A percentile compares a stretch with the other conserved stretches of the same genome.
Evolutionary conservation across 768 basidiomycete species (phyloP).

Genomic region (Cyclocybe cylindracea): DNA sequence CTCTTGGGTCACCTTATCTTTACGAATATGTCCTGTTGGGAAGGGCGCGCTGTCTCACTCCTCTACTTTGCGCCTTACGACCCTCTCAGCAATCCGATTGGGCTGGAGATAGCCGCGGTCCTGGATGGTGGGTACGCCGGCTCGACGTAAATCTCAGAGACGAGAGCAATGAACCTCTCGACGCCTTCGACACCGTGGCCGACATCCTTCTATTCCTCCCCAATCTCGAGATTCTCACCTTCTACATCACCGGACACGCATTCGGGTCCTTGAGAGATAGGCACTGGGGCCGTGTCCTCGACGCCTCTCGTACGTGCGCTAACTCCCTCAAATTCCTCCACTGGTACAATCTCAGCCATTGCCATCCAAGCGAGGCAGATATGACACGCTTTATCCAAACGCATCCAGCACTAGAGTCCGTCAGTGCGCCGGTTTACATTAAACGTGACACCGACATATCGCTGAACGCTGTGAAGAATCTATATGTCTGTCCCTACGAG

Average conservation of each 20-base stretch:
- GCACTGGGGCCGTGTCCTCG: constrained; percentile 4
- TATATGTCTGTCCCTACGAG: constrained; percentile 3
- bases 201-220: constrained; percentile 13
- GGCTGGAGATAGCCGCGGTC: background rate
- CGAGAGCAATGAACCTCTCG: background rate
- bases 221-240: constrained; percentile 21
- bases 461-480: constrained; percentile 6
- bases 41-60: constrained; percentile 7
- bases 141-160: constrained; percentile 21
- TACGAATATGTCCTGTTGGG: constrained; percentile 21
- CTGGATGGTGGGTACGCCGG: constrained; percentile 25
- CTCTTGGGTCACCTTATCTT: constrained; percentile 17
- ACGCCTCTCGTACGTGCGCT: constrained; percentile 1
- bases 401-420: constrained; percentile 13
- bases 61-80: constrained; percentile 7
- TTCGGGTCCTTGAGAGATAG: background rate
- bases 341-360: constrained; percentile 7
- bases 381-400: constrained; percentile 15
- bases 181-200: constrained; percentile 5
- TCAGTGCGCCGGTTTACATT: constrained; percentile 5
- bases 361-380: background rate
- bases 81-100: background rate
- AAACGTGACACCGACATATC: background rate
- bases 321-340: constrained; percentile 16
- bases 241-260: constrained; percentile 10